Evolutionary conservation across 345 rosid species (phyloP).

Genomic region (Aquilaria malaccensis): DNA sequence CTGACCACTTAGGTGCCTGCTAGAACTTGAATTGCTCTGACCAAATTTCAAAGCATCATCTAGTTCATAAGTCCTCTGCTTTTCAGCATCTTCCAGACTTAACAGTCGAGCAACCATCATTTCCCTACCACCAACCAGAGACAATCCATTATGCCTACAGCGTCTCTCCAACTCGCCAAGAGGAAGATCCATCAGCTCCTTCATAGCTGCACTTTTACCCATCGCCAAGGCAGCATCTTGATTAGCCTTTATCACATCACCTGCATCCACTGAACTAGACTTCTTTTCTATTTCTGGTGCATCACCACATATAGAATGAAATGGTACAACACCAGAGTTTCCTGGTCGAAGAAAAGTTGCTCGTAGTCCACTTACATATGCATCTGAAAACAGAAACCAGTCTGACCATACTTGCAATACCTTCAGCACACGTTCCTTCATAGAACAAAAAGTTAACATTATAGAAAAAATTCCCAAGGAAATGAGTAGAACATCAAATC

Average conservation of each 20-base stretch:
- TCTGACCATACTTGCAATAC: slow-evolving; percentile 99
- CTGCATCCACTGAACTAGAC: slow-evolving; percentile 31
- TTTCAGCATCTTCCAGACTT: slow-evolving; percentile 94
- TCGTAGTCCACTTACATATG: slow-evolving; percentile 89
- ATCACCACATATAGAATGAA: slow-evolving; percentile 86
- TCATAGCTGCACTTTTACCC: slow-evolving; percentile 88
- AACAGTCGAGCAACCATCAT: slow-evolving; percentile 91
- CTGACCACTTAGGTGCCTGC: slow-evolving; percentile 38
- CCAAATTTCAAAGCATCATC: slow-evolving; percentile 63
- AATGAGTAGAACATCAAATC: slow-evolving; percentile 2
- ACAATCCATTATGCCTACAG: slow-evolving; percentile 95
- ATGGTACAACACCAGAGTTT: slow-evolving; percentile 73
- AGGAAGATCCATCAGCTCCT: slow-evolving; percentile 87
- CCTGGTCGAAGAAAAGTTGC: slow-evolving; percentile 92
- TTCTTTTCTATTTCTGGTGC: slow-evolving; percentile 82
- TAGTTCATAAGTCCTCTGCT: slow-evolving; percentile 72
- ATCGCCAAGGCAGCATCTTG: slow-evolving; percentile 94
- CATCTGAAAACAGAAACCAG: slow-evolving; percentile 99
- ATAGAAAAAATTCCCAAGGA: not conserved
- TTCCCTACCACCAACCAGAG: slow-evolving; percentile 96
- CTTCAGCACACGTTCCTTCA: slow-evolving; percentile 93
- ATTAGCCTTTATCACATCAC: slow-evolving; percentile 39
- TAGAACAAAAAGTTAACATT: slow-evolving; percentile 6
- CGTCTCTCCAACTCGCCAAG: slow-evolving; percentile 91
- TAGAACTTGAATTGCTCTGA: slow-evolving; percentile 44